Conservation (phyloP, 78 protist genomes). For the Cavenderia fasciculata region DNA sequence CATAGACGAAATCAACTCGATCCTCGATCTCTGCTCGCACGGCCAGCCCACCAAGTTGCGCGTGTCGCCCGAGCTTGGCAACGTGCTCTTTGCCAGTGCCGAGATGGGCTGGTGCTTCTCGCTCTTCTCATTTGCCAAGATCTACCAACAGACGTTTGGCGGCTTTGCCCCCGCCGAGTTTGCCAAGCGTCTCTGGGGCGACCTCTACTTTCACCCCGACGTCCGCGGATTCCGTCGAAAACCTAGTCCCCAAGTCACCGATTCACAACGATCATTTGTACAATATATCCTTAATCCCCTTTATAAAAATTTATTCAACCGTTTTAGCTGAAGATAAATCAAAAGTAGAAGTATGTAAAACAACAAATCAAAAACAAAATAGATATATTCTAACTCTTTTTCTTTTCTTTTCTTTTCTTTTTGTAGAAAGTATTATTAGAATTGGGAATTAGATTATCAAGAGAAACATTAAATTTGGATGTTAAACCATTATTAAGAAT, state of each 20-base stretch:
- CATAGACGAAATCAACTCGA: conserved; percentile 90
- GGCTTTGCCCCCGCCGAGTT: conserved; percentile 71
- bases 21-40: conserved; percentile 48
- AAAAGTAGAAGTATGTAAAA: neutral
- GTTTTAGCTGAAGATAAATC: conserved; percentile 4
- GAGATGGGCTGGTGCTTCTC: conserved; percentile 92
- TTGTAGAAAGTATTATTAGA: conserved; percentile 33
- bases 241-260: neutral
- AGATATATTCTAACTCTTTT: too few relatives aligned
- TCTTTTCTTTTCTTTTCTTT: too few relatives aligned
- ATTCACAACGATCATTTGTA: conserved; percentile 89
- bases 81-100: conserved; percentile 92
- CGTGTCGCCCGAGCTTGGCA: conserved; percentile 92
- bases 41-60: neutral
- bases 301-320: conserved; percentile 93
- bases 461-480: conserved; percentile 62
- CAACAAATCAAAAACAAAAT: too few relatives aligned
- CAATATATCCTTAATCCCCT: conserved; percentile 97
- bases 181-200: conserved; percentile 98
- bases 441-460: conserved; percentile 83
- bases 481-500: conserved; percentile 84
- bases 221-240: conserved; percentile 78
- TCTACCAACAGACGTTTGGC: conserved; percentile 62
- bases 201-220: conserved; percentile 80
- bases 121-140: conserved; percentile 87